Evolutionary conservation across 352 stramenopile species (phyloP).

Genomic region (Phytophthora tubulina): DNA sequence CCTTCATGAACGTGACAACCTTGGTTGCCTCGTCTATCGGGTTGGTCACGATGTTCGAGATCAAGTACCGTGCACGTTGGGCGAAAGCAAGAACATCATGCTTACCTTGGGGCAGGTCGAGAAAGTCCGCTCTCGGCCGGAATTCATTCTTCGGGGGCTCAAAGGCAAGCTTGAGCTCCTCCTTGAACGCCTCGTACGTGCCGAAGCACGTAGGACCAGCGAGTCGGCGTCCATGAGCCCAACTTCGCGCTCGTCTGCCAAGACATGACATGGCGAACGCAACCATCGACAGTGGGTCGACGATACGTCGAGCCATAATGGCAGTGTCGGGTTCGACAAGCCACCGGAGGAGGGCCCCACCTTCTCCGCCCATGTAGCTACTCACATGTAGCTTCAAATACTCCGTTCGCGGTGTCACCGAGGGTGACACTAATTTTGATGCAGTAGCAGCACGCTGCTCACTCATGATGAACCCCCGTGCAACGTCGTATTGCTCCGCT

Average conservation of each 20-base stretch:
- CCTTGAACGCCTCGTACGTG: neutral
- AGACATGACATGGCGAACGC: slow-evolving; percentile 3
- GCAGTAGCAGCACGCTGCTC: no score
- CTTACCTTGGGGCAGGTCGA: neutral
- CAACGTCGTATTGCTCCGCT: no score
- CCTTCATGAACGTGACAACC: neutral
- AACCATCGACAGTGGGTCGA: neutral
- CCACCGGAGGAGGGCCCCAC: no score
- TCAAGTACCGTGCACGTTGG: neutral
- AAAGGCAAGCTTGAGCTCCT: neutral
- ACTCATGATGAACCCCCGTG: no score
- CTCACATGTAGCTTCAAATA: no score
- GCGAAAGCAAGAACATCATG: neutral
- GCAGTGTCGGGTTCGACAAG: no score
- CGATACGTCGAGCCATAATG: neutral
- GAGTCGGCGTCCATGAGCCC: neutral
- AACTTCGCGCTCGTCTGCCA: slow-evolving; percentile 2
- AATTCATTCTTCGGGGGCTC: neutral
- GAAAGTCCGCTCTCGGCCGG: neutral
- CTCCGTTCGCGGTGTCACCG: no score
- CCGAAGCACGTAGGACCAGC: neutral
- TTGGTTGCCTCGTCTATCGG: neutral
- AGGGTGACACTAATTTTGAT: no score
- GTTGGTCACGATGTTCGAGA: neutral
- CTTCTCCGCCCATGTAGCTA: no score